Conservation (phyloP, 139 green algal genomes). For the Spirogloea muscicola region DNA sequence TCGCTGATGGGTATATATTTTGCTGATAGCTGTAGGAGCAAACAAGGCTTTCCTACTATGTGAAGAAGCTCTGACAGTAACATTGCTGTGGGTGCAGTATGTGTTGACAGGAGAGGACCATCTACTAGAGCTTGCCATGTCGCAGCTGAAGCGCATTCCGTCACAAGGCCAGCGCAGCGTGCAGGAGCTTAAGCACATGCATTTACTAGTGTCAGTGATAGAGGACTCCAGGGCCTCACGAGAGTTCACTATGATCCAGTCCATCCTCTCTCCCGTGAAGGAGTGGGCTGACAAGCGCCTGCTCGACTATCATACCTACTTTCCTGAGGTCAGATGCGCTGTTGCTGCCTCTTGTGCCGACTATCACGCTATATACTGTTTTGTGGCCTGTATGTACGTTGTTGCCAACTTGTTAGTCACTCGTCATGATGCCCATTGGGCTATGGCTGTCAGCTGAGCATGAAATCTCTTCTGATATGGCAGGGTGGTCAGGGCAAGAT, state of each 20-base stretch:
- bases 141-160: background rate
- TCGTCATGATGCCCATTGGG: too few relatives aligned
- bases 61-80: too few relatives aligned
- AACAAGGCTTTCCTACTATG: too few relatives aligned
- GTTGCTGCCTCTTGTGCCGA: too few relatives aligned
- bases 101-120: too few relatives aligned
- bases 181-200: background rate
- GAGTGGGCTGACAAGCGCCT: conserved; percentile 6
- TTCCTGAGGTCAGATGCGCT: conserved; percentile 7
- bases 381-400: too few relatives aligned
- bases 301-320: conserved; percentile 2
- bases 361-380: too few relatives aligned
- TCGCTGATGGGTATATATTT: too few relatives aligned
- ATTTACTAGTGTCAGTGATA: background rate
- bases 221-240: background rate
- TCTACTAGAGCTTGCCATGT: too few relatives aligned
- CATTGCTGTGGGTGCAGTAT: too few relatives aligned
- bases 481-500: conserved; percentile 1
- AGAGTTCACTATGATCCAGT: background rate
- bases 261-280: conserved; percentile 4
- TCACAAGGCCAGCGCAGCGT: background rate
- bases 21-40: too few relatives aligned
- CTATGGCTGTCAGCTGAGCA: background rate
- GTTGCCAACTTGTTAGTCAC: too few relatives aligned
- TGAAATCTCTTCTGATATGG: background rate